Conservation (phyloP, 148 eudicot species). For the Arbutus unedo region DNA sequence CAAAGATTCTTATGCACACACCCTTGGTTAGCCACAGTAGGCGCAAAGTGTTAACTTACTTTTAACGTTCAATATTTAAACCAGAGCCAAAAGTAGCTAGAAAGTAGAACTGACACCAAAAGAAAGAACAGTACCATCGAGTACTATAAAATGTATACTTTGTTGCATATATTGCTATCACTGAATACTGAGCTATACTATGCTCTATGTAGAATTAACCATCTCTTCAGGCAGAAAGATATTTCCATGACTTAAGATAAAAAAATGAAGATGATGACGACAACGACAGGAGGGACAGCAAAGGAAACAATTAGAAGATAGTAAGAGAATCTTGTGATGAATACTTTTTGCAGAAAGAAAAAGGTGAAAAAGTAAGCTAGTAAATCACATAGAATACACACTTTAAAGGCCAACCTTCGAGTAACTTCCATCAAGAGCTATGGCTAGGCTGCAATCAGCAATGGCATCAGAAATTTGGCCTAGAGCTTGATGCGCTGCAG, state of each 20-base stretch:
- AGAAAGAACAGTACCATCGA: not conserved
- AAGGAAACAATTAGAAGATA: not conserved
- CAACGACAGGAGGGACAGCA: not conserved
- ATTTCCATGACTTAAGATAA: not conserved
- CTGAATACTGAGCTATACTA: not conserved
- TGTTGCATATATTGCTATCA: not conserved
- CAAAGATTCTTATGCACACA: not conserved
- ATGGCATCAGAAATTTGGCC: conserved; percentile 84
- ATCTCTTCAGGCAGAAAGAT: not conserved
- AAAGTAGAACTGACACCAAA: not conserved
- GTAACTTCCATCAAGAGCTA: conserved; percentile 74
- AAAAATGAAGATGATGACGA: not conserved
- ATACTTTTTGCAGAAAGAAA: not conserved
- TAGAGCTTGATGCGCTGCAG: conserved; percentile 80
- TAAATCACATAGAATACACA: not conserved
- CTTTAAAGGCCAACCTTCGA: conserved; percentile 49
- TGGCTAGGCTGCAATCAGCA: conserved; percentile 90
- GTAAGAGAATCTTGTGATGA: not conserved
- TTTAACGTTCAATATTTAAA: not conserved
- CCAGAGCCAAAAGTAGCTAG: not conserved
- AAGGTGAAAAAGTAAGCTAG: not conserved
- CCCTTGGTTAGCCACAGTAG: not conserved
- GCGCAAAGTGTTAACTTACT: not conserved
- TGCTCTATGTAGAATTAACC: not conserved
- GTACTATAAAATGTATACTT: not conserved